Conservation (phyloP, 768 basidiomycete species). For the Boletus barrowsii region DNA sequence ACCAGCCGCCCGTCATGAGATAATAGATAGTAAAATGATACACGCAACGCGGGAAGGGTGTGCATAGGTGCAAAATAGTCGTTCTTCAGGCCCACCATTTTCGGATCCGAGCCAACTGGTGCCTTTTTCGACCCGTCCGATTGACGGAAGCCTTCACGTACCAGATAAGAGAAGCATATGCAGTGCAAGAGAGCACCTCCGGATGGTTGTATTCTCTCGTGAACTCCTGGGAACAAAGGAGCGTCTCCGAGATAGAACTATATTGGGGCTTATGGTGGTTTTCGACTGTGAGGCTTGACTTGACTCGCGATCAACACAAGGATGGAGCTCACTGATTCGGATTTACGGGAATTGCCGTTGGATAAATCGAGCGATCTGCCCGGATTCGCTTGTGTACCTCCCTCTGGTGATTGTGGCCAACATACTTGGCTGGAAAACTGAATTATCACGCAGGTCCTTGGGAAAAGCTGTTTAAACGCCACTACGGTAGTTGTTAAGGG, state of each 20-base stretch:
- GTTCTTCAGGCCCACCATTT: slow-evolving; percentile 1
- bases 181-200: slow-evolving; percentile 13
- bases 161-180: slow-evolving; percentile 8
- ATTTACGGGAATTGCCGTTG: slow-evolving; percentile 12
- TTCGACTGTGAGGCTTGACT: slow-evolving; percentile 3
- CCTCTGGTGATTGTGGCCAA: not conserved
- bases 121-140: slow-evolving; percentile 11
- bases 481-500: not conserved
- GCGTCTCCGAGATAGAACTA: not conserved
- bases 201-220: slow-evolving; percentile 24
- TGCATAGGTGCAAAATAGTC: not conserved
- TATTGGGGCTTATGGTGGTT: not conserved
- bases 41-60: slow-evolving; percentile 5
- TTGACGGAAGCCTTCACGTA: not conserved
- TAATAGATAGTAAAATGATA: not conserved
- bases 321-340: slow-evolving; percentile 2
- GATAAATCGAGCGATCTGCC: slow-evolving; percentile 8
- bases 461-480: slow-evolving; percentile 5
- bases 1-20: not conserved
- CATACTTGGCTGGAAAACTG: not conserved
- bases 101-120: slow-evolving; percentile 12
- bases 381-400: not conserved
- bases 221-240: not conserved
- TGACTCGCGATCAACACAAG: slow-evolving; percentile 1
- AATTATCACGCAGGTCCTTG: not conserved